These are phyloP conservation scores for Albugo candida DNA, from an alignment of 352 stramenopile species.

Conservation along the genomic window DNA sequence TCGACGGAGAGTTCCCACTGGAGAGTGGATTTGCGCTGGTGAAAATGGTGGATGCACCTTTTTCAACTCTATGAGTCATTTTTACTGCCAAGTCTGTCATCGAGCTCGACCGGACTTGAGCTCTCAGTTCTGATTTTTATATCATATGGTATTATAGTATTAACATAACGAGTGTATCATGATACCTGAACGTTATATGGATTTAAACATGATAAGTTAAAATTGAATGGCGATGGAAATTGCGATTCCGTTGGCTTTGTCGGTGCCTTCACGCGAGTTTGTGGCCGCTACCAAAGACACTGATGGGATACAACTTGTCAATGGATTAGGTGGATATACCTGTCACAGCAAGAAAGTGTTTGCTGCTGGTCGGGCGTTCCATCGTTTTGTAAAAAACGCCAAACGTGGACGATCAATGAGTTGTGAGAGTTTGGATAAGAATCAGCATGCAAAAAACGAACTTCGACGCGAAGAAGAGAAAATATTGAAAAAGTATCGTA, in stretches of 20 bases:
- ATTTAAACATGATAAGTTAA: no score
- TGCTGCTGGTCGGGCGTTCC: conserved; percentile 40
- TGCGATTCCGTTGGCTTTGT: no score
- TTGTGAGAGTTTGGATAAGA: conserved; percentile 55
- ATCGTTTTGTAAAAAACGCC: conserved; percentile 57
- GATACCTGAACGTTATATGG: no score
- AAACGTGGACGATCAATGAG: conserved; percentile 50
- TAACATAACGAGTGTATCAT: no score
- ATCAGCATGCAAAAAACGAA: conserved; percentile 29
- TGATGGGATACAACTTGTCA: conserved; percentile 27
- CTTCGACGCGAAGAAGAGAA: conserved; percentile 43
- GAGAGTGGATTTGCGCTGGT: conserved; percentile 70
- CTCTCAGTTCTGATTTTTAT: no score
- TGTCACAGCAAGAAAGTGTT: conserved; percentile 46
- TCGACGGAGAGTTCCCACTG: conserved; percentile 49
- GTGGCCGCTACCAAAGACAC: conserved; percentile 22
- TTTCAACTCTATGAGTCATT: conserved; percentile 61
- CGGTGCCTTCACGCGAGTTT: no score
- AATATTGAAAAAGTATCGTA: conserved; percentile 59
- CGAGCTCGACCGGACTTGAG: conserved; percentile 48
- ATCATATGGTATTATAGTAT: no score
- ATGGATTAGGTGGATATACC: conserved; percentile 54
- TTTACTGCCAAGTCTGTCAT: conserved; percentile 83
- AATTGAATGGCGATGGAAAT: no score
- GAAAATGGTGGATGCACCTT: conserved; percentile 77